A percentile compares a stretch with the other conserved stretches of the same genome.
These are phyloP conservation scores for Rhizoctonia solani DNA, from an alignment of 1,284 basidiomycete species.

Conservation along the genomic window DNA sequence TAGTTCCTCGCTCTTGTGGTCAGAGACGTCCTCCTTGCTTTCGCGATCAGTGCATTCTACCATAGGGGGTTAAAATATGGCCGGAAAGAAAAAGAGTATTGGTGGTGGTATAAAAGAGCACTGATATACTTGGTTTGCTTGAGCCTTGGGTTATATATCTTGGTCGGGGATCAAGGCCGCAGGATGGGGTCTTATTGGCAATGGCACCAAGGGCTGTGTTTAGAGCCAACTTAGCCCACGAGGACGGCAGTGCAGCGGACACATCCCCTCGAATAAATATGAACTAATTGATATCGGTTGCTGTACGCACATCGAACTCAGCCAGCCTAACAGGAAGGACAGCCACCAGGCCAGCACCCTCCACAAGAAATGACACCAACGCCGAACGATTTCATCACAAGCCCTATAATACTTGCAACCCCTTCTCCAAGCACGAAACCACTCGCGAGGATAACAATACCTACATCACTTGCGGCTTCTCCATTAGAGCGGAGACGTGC, in stretches of 20 bases:
- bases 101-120: too few relatives aligned
- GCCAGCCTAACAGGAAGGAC: conserved; percentile 59
- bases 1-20: conserved; percentile 1
- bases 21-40: not conserved
- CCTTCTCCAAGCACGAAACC: conserved; percentile 97
- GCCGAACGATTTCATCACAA: conserved; percentile 75
- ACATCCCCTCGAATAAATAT: too few relatives aligned
- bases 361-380: conserved; percentile 79
- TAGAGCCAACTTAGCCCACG: too few relatives aligned
- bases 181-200: too few relatives aligned
- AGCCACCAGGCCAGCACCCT: conserved; percentile 77
- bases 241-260: too few relatives aligned
- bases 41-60: conserved; percentile 3
- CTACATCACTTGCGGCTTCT: conserved; percentile 55
- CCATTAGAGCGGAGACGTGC: conserved; percentile 45
- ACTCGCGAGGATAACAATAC: conserved; percentile 85
- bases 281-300: too few relatives aligned
- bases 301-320: too few relatives aligned
- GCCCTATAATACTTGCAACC: conserved; percentile 79
- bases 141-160: too few relatives aligned
- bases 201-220: too few relatives aligned
- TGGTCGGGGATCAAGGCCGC: too few relatives aligned
- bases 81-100: too few relatives aligned
- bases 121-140: too few relatives aligned
- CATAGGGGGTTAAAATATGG: not conserved